Evolutionary conservation across 2,329 filamentous ascomycete genomes (phyloP).

Genomic region (Laburnicola sp.): DNA sequence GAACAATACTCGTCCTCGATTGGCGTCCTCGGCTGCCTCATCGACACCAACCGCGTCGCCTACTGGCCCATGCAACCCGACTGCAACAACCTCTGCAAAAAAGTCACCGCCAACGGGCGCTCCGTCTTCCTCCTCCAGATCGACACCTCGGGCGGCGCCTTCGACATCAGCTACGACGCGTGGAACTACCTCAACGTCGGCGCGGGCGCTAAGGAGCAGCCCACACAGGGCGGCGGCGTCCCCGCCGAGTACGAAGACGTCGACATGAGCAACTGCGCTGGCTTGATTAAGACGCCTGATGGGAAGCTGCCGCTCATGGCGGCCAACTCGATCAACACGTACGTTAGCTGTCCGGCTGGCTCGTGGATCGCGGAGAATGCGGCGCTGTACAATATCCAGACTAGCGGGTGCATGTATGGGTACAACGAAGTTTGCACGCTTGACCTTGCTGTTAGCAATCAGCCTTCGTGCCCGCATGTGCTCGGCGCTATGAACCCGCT

Average conservation of each 20-base stretch:
- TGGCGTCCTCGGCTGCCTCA: conserved; percentile 63
- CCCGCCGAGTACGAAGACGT: conserved; percentile 57
- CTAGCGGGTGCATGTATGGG: conserved; percentile 44
- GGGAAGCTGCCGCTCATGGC: conserved; percentile 21
- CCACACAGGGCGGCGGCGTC: conserved; percentile 55
- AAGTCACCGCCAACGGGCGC: conserved; percentile 55
- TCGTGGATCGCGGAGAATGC: conserved; percentile 16
- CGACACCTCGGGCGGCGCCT: conserved; percentile 59
- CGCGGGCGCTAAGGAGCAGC: conserved; percentile 51
- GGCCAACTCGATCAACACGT: conserved; percentile 20
- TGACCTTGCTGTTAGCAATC: conserved; percentile 31
- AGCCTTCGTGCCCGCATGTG: conserved; percentile 28
- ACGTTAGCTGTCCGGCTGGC: conserved; percentile 15
- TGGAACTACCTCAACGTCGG: conserved; percentile 63
- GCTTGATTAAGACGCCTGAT: conserved; percentile 48
- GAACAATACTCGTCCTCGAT: conserved; percentile 50
- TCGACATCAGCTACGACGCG: conserved; percentile 65
- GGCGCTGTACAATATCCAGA: conserved; percentile 53
- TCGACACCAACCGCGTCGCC: conserved; percentile 63
- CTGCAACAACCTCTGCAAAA: conserved; percentile 63
- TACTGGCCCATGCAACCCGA: conserved; percentile 61
- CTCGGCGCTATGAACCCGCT: conserved; percentile 27
- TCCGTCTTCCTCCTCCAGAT: conserved; percentile 62
- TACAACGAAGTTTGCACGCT: conserved; percentile 33
- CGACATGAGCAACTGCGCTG: conserved; percentile 53